These are phyloP conservation scores for Megacollybia platyphylla DNA, from an alignment of 1,284 basidiomycete species.

Conservation along the genomic window DNA sequence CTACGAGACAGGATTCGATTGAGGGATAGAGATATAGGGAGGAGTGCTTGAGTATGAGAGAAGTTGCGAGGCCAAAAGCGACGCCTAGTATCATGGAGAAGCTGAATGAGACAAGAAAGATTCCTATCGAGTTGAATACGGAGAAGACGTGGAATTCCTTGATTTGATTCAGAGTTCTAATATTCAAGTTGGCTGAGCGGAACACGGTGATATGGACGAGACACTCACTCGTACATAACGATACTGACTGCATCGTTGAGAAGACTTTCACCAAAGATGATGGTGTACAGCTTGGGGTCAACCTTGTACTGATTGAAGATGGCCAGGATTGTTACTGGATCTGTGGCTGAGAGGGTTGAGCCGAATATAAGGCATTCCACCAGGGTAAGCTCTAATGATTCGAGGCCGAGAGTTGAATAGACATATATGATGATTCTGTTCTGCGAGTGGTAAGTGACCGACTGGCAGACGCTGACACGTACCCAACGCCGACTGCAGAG, in stretches of 20 bases:
- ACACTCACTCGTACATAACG: constrained; percentile 98
- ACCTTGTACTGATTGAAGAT: constrained; percentile 99
- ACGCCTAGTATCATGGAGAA: constrained; percentile 92
- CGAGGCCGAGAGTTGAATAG: constrained; percentile 86
- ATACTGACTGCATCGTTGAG: constrained; percentile 99
- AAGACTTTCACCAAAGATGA: constrained; percentile 97
- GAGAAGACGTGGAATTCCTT: constrained; percentile 81
- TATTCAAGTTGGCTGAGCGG: background rate
- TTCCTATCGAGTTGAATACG: constrained; percentile 89
- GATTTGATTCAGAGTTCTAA: constrained; percentile 83
- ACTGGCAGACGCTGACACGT: constrained; percentile 19
- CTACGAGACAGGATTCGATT: constrained; percentile 91
- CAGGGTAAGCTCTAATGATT: constrained; percentile 69
- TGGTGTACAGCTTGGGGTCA: constrained; percentile 93
- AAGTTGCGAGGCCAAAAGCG: constrained; percentile 81
- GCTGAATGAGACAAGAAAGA: constrained; percentile 93
- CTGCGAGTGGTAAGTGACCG: constrained; percentile 30
- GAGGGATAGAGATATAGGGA: constrained; percentile 78
- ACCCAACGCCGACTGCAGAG: constrained; percentile 94
- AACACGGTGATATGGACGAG: background rate
- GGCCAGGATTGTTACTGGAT: constrained; percentile 95
- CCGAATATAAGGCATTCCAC: constrained; percentile 95
- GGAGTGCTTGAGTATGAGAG: constrained; percentile 92
- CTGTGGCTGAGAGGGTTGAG: constrained; percentile 93
- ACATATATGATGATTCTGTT: constrained; percentile 87